Percentiles rank a stretch among this genome's conserved stretches.
These are phyloP conservation scores for Pleurotus citrinopileatus DNA, from an alignment of 768 basidiomycete species.

Conservation along the genomic window DNA sequence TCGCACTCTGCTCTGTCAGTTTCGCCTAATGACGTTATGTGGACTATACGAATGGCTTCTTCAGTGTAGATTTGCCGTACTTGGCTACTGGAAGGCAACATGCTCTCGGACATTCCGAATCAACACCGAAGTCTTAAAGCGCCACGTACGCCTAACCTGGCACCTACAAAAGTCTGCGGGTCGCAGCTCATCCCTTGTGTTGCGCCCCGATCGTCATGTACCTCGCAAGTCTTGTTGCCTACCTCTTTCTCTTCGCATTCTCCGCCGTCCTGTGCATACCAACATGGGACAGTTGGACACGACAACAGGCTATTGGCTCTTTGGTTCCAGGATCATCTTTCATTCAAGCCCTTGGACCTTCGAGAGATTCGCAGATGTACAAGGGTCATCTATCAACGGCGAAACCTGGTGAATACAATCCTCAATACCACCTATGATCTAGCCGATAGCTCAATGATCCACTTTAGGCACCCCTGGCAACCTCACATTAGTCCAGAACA, in stretches of 20 bases:
- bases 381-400: slow-evolving; percentile 29
- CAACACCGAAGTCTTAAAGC: slow-evolving; percentile 6
- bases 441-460: slow-evolving; percentile 1
- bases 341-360: slow-evolving; percentile 34
- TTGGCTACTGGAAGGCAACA: background rate
- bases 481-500: slow-evolving; percentile 36
- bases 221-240: background rate
- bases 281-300: slow-evolving; percentile 37
- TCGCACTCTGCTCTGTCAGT: background rate
- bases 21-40: background rate
- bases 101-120: slow-evolving; percentile 8
- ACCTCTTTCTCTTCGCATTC: slow-evolving; percentile 19
- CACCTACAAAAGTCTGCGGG: background rate
- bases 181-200: background rate
- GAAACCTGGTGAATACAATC: slow-evolving; percentile 25
- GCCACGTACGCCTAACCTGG: slow-evolving; percentile 9
- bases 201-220: slow-evolving; percentile 3
- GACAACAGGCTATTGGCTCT: slow-evolving; percentile 33
- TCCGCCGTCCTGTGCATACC: slow-evolving; percentile 32
- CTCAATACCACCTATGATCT: background rate
- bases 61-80: background rate
- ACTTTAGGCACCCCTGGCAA: slow-evolving; percentile 43
- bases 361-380: slow-evolving; percentile 15
- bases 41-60: background rate
- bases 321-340: slow-evolving; percentile 40